Evolutionary conservation across 228 moss, liverwort and hornwort genomes (phyloP), one percentile per base, ranked within the genome.

Genomic region (Sphagnum magellanicum): DNA sequence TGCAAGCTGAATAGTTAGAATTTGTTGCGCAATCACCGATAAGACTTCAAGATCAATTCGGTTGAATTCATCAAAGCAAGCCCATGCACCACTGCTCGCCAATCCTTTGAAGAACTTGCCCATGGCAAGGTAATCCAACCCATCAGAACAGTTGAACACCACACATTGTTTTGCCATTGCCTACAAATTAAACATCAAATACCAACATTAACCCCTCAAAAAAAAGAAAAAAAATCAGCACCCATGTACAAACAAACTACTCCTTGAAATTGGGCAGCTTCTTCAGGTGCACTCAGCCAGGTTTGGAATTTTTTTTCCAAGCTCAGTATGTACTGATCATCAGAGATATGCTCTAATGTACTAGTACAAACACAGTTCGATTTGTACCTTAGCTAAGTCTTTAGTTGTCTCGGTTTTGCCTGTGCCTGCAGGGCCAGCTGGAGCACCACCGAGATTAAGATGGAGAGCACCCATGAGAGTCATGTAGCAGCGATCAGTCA

Each of bases 101-200:
- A 95, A 67, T 6, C 94, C 94, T 75, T 95, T 95, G 61, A 95
- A 95, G 71, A 95, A 95, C 67, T 95, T 95, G 6, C 90, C 92
- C 94, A 95, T 95, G 0, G 94, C 91, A 14, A 95, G 67, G 66
- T 95, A 95, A 52, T 95, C 94, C 62, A 95, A 64, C 8, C 94
- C 92, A 75, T 95, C 94, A 0, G 90, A 95, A 63, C 94, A 95
- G 72, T 95, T 95, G 50, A 95, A 95, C 4, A 95, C 94, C 0
- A 95, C 92, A 74, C 94, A 95, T 51, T 95, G 94, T 72, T 90
- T 95, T 4, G 94, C 94, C 74, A 95, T 70, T 4, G 94, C 91
- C 87, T 88, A 81, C 70, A 69, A 53, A 48, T 59, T 10, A 10
- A 59, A 59, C 11, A 59, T 10, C 10, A 59, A 59, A 59, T 1